Conservation (phyloP, 768 basidiomycete genomes). For the Inosperma sp. region DNA sequence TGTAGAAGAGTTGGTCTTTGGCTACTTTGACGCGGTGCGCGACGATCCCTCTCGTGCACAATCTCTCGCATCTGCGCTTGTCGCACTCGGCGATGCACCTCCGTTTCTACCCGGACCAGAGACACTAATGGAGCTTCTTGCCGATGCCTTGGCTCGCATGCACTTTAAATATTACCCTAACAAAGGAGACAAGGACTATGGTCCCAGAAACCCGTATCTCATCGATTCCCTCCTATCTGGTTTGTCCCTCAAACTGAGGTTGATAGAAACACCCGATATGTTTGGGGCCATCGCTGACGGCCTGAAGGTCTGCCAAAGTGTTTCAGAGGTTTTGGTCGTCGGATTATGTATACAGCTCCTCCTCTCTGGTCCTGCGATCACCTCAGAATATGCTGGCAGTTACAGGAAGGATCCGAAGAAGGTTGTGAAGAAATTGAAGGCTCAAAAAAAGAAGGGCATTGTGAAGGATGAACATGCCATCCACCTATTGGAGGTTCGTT, state of each 20-base stretch:
- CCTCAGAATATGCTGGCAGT: conserved; percentile 1
- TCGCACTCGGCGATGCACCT: neutral
- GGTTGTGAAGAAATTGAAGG: conserved; percentile 12
- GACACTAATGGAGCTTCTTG: too few relatives aligned
- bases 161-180: conserved; percentile 6
- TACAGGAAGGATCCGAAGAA: conserved; percentile 8
- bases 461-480: conserved; percentile 12
- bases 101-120: too few relatives aligned
- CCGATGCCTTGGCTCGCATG: too few relatives aligned
- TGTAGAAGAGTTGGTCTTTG: neutral
- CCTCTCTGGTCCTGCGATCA: conserved; percentile 3
- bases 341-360: conserved; percentile 17
- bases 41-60: neutral
- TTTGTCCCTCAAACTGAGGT: conserved; percentile 12
- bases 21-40: neutral
- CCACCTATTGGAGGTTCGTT: conserved; percentile 11
- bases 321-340: conserved; percentile 11
- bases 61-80: neutral
- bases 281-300: conserved; percentile 5
- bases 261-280: neutral
- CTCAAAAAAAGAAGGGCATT: conserved; percentile 7
- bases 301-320: conserved; percentile 4
- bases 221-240: conserved; percentile 14
- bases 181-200: conserved; percentile 2
- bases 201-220: conserved; percentile 10